phyloP scores from a whole-genome alignment of 106 monocot species.

The Hemerocallis citrina region DNA sequence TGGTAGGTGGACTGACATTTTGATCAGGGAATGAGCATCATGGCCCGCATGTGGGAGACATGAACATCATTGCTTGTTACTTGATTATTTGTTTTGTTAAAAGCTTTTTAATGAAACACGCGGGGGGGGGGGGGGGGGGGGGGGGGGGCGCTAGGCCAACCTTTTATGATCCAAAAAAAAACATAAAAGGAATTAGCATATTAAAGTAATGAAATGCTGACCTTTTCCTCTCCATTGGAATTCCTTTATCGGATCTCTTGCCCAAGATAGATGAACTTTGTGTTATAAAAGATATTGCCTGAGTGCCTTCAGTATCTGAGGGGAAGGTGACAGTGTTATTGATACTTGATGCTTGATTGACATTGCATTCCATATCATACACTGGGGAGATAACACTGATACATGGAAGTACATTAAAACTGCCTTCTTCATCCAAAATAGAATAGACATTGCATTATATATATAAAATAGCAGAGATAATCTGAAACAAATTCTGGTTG shows the following conservation, averaged over 20 bases:
- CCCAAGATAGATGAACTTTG: background rate
- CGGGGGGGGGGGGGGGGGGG: no score
- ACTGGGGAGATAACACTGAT: constrained; percentile 1
- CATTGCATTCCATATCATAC: background rate
- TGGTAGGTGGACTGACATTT: no score
- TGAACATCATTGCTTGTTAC: no score
- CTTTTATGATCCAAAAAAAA: no score
- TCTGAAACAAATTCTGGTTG: no score
- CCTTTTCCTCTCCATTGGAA: background rate
- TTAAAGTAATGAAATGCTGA: background rate
- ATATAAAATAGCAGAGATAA: background rate
- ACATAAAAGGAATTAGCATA: background rate
- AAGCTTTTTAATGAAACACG: background rate
- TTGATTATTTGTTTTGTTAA: no score
- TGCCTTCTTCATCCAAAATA: background rate
- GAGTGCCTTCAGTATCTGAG: background rate
- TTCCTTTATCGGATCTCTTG: background rate
- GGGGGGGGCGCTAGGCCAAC: no score
- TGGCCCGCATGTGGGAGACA: no score
- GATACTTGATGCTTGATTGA: background rate
- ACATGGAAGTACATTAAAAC: background rate
- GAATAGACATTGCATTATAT: background rate
- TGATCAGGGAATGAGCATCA: no score
- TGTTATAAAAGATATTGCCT: background rate
- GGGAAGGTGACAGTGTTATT: background rate